phyloP scores from a whole-genome alignment of 176 grass and related monocot species.

The Aegilops sharonensis region DNA sequence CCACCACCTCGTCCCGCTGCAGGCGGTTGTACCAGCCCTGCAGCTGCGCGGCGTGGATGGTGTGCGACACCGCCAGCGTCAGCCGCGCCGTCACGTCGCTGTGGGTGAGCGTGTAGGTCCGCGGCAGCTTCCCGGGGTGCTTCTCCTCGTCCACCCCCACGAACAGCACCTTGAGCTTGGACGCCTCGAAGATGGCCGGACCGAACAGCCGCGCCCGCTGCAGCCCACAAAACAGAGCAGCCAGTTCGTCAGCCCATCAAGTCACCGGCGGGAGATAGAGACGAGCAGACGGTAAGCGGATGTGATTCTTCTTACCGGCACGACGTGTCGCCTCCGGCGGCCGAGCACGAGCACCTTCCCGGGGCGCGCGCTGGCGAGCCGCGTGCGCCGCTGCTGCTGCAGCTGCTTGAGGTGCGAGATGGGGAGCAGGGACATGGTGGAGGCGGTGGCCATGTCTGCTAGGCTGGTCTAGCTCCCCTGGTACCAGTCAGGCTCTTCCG shows the following conservation, averaged over 20 bases:
- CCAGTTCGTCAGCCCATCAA: background rate
- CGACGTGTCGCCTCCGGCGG: conserved; percentile 29
- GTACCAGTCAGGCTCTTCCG: background rate
- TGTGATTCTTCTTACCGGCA: conserved; percentile 30
- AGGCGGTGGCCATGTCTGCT: conserved; percentile 30
- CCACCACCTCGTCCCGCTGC: conserved; percentile 97
- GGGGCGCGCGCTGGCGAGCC: background rate
- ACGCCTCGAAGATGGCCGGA: conserved; percentile 87
- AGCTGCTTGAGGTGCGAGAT: conserved; percentile 47
- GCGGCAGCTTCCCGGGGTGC: conserved; percentile 53
- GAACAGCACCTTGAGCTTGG: conserved; percentile 96
- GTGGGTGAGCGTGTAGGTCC: conserved; percentile 96
- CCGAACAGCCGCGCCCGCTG: conserved; percentile 90
- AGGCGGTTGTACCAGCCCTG: conserved; percentile 92
- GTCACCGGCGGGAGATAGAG: background rate
- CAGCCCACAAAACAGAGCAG: background rate
- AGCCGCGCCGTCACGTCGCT: conserved; percentile 86
- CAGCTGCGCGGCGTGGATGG: conserved; percentile 84
- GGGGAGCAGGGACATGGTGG: conserved; percentile 57
- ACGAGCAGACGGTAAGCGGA: background rate
- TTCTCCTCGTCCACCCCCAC: conserved; percentile 63
- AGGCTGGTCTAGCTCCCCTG: background rate
- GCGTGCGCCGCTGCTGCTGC: conserved; percentile 21
- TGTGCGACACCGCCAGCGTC: conserved; percentile 84
- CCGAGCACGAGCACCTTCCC: conserved; percentile 20